Base-by-base conservation (phyloP, 208 protist species). In the Jaenimonas drosophilae region DNA sequence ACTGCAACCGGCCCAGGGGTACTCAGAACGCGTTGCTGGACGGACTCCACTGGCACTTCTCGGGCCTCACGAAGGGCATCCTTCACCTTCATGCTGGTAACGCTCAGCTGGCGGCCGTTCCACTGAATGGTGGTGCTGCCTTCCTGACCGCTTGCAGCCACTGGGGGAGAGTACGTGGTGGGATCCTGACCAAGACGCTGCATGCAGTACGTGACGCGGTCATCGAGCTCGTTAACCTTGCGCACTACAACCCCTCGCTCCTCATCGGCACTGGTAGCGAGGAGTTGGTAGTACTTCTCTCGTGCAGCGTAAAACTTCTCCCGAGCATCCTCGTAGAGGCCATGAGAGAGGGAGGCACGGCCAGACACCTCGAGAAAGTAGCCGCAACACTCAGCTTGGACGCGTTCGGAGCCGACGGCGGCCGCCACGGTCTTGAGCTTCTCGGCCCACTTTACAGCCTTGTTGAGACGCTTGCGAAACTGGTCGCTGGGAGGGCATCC, bases 391-490 rank as follows among this genome's bases (percentile, higher is more conserved):
- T 88, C 75, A 43, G 44, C 19, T 43, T 64, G 36, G 24, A 87
- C 50, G 4, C 81, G 68, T 29, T 59, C 41, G 6, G 61, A 53
- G n/a, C 63, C 78, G 0, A 86, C 83, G 12, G 57, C 63, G 20
- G 47, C 44, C 21, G 74, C 75, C 23, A 88, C 60, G 19, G 38
- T 47, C 1, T 37, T 23, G 47, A 88, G 52, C 64, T 87, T 77
- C 28, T 58, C n/a, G 0, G 70, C 70, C 79, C 78, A 92, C 47
- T 81, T 76, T 3, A 82, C 72, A 3, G 78, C 71, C 64, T 92
- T 92, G 57, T 92, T 92, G 21, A 92, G 65, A 0, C 76, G 64
- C 70, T 92, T 92, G 54, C 78, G 75, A 64, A 76, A 78, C 48
- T 82, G 74, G 25, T 60, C 63, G 6, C 29, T 41, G 0, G 78